Conservation (phyloP, 352 stramenopile species). For the Globisporangium apiculatum region DNA sequence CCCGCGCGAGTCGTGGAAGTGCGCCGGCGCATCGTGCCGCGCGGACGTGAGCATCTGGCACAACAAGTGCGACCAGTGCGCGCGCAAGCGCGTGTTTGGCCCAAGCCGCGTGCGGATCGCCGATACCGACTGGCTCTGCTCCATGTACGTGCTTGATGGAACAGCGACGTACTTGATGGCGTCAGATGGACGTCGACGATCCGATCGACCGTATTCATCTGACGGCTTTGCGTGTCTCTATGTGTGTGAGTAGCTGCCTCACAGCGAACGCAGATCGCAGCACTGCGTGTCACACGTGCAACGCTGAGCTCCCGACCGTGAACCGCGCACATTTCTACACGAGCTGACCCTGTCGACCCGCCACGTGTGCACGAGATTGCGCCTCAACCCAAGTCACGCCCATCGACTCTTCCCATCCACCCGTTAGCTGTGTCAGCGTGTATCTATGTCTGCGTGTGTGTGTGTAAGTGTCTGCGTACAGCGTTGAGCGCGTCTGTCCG, state of each 20-base stretch:
- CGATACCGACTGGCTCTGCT: slow-evolving; percentile 54
- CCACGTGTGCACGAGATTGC: not conserved
- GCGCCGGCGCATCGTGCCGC: slow-evolving; percentile 29
- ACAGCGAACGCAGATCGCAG: slow-evolving; percentile 37
- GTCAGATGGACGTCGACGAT: too few relatives aligned
- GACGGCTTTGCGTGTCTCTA: not conserved
- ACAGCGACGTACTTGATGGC: not conserved
- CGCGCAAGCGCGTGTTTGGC: slow-evolving; percentile 38
- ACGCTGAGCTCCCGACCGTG: slow-evolving; percentile 19
- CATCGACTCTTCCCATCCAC: too few relatives aligned
- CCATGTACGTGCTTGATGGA: slow-evolving; percentile 30
- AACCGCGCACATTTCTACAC: slow-evolving; percentile 16
- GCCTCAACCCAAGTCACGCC: too few relatives aligned
- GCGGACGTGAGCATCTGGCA: slow-evolving; percentile 61
- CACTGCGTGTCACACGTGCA: slow-evolving; percentile 34
- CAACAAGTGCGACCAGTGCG: slow-evolving; percentile 39
- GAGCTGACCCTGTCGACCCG: not conserved
- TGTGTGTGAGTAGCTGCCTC: slow-evolving; percentile 28
- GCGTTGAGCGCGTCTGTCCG: too few relatives aligned
- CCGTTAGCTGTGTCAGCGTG: too few relatives aligned
- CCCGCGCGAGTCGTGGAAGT: slow-evolving; percentile 50
- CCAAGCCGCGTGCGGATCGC: slow-evolving; percentile 39
- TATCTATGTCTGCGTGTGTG: not conserved
- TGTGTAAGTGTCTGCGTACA: too few relatives aligned
- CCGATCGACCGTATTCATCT: not conserved